phyloP scores from a whole-genome alignment of 805 yeast genomes.

The Cyberlindnera xishuangbannaensis region DNA sequence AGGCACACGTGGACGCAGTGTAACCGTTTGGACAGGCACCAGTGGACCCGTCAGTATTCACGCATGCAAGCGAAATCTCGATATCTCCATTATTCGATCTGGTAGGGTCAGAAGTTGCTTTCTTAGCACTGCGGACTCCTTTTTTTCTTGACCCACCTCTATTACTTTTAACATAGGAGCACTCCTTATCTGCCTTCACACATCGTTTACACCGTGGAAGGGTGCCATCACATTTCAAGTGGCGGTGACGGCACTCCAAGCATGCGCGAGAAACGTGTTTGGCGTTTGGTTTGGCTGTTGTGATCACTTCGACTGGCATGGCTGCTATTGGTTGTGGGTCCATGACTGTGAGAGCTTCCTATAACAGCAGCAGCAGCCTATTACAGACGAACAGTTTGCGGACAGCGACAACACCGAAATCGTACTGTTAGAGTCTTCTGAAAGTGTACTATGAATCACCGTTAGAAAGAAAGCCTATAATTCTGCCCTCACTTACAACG shows the following conservation, averaged over 20 bases:
- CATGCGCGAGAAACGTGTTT: slow-evolving; percentile 46
- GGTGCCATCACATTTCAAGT: slow-evolving; percentile 44
- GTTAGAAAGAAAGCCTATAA: too few relatives aligned
- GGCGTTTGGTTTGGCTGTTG: slow-evolving; percentile 14
- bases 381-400: too few relatives aligned
- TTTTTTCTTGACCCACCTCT: slow-evolving; percentile 50
- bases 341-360: background rate
- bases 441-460: too few relatives aligned
- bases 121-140: slow-evolving; percentile 41
- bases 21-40: slow-evolving; percentile 24
- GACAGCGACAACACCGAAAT: too few relatives aligned
- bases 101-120: slow-evolving; percentile 5
- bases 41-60: slow-evolving; percentile 6
- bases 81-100: too few relatives aligned
- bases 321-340: background rate
- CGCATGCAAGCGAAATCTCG: slow-evolving; percentile 17
- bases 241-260: slow-evolving; percentile 45
- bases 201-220: slow-evolving; percentile 43
- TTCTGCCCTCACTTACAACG: too few relatives aligned
- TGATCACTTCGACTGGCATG: background rate
- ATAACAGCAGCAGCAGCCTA: too few relatives aligned
- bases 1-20: slow-evolving; percentile 16
- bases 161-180: slow-evolving; percentile 45
- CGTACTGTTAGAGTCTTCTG: too few relatives aligned
- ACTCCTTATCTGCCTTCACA: slow-evolving; percentile 26